Evolutionary conservation across 441 rosid genomes (phyloP).

Genomic region (Geranium incanum): DNA sequence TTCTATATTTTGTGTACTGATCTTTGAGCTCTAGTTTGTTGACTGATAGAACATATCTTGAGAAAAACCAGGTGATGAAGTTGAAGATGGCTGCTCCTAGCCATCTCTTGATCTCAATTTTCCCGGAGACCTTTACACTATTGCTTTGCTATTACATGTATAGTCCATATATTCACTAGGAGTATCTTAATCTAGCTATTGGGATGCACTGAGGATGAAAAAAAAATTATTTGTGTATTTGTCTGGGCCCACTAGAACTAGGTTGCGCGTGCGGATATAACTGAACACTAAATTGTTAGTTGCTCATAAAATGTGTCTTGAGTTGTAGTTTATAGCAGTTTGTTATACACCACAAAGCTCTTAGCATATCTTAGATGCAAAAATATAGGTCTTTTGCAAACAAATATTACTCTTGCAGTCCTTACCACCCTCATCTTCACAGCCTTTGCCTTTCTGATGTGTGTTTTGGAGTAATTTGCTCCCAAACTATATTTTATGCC

Average conservation of each 20-base stretch:
- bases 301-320: slow-evolving; percentile 1
- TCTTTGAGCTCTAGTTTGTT: no score
- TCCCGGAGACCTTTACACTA: no score
- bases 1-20: no score
- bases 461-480: neutral
- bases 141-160: no score
- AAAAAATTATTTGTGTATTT: no score
- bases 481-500: neutral
- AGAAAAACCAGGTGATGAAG: no score
- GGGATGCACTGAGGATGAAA: no score
- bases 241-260: neutral
- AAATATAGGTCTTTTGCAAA: neutral
- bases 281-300: neutral
- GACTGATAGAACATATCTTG: no score
- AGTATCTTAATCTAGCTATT: no score
- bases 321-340: neutral
- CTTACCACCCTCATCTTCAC: neutral
- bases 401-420: neutral
- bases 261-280: neutral
- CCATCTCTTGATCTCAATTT: no score
- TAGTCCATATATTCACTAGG: no score
- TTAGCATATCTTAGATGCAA: neutral
- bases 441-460: neutral
- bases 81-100: no score
- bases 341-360: neutral